Percentiles rank a stretch among this genome's conserved stretches.
phyloP scores from a whole-genome alignment of 352 stramenopile genomes.

The Phytophthora macrochlamydospora region DNA sequence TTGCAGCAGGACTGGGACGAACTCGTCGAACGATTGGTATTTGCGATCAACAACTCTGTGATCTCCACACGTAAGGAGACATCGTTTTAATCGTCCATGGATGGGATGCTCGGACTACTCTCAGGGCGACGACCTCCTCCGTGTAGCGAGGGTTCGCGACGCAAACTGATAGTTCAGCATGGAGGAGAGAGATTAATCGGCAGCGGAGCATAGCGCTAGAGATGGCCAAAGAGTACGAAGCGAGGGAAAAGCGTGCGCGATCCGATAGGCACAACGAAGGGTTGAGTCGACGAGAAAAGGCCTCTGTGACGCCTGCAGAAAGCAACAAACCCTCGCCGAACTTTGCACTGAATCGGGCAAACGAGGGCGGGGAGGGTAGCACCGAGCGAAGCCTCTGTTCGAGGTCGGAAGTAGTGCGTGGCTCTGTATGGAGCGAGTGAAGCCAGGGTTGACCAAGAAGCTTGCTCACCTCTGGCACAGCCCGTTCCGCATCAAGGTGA shows the following conservation, averaged over 20 bases:
- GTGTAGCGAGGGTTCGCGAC: not conserved
- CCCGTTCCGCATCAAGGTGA: not conserved
- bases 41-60: constrained; percentile 1
- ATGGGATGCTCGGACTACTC: not conserved
- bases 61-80: not conserved
- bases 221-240: constrained; percentile 7
- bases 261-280: not conserved
- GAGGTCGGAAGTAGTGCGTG: not conserved
- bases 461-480: constrained; percentile 6
- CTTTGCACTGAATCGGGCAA: not conserved
- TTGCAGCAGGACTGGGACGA: constrained; percentile 13
- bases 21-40: constrained; percentile 1
- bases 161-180: not conserved
- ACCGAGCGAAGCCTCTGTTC: not conserved
- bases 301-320: not conserved
- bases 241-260: not conserved
- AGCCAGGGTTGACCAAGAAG: not conserved
- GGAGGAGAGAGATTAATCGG: not conserved
- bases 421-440: constrained; percentile 2
- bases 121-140: constrained; percentile 3
- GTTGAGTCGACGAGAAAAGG: too few relatives aligned
- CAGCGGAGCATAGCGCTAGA: constrained; percentile 1
- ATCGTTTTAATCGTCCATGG: constrained; percentile 1
- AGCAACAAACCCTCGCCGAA: not conserved
- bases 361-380: too few relatives aligned